Percentiles rank a stretch among this genome's conserved stretches.
Evolutionary conservation across 2,329 filamentous ascomycete species (phyloP).

Genomic region (Magnaporthiopsis rhizophila): DNA sequence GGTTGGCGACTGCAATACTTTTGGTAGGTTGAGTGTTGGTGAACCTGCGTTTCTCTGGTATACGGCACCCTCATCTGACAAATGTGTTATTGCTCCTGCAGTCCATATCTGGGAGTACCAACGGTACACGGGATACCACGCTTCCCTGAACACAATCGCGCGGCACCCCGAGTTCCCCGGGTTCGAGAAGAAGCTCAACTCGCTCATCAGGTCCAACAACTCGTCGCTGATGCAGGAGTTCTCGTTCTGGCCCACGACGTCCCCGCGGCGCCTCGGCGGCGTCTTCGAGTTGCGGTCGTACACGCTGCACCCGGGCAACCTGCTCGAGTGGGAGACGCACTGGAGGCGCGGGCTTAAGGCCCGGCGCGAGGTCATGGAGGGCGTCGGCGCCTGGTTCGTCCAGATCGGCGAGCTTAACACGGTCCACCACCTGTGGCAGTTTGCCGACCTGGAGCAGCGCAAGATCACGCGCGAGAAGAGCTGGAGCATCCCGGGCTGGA

Average conservation of each 20-base stretch:
- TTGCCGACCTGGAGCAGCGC: slow-evolving; percentile 91
- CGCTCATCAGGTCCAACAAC: slow-evolving; percentile 75
- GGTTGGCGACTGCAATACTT: slow-evolving; percentile 94
- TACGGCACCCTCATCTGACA: neutral
- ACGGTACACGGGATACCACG: slow-evolving; percentile 91
- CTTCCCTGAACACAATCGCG: slow-evolving; percentile 78
- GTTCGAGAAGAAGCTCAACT: slow-evolving; percentile 79
- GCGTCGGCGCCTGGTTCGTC: slow-evolving; percentile 96
- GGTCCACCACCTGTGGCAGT: slow-evolving; percentile 97
- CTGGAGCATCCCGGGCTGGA: slow-evolving; percentile 93
- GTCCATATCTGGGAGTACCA: slow-evolving; percentile 99
- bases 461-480: slow-evolving; percentile 87
- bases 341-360: slow-evolving; percentile 91
- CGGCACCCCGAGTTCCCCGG: slow-evolving; percentile 73
- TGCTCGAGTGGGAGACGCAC: slow-evolving; percentile 98
- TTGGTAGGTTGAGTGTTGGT: slow-evolving; percentile 54
- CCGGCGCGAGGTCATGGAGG: slow-evolving; percentile 94
- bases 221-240: slow-evolving; percentile 98
- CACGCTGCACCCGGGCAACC: slow-evolving; percentile 88
- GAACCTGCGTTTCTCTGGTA: neutral
- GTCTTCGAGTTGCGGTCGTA: slow-evolving; percentile 96
- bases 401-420: slow-evolving; percentile 97
- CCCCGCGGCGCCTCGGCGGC: slow-evolving; percentile 82
- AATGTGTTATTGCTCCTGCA: slow-evolving; percentile 26
- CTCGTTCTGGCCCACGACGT: slow-evolving; percentile 96